These are phyloP conservation scores for Dovyalis caffra DNA, from an alignment of 345 rosid genomes.

Conservation along the genomic window DNA sequence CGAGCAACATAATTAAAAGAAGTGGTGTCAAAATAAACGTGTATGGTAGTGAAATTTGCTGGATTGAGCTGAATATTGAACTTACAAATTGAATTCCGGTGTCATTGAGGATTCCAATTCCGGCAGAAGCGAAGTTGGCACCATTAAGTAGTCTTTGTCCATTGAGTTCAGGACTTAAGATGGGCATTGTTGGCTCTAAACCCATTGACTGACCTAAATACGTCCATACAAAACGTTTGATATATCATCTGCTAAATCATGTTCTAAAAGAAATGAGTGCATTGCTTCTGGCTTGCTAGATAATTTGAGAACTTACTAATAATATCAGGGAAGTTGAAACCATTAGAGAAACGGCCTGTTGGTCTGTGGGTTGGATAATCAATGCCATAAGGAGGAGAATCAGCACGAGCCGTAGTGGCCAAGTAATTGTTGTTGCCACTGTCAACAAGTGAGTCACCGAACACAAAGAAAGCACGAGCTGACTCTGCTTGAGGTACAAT, in stretches of 20 bases:
- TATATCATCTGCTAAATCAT: background rate
- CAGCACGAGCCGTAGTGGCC: slow-evolving; percentile 8
- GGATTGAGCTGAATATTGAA: background rate
- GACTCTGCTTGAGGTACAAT: background rate
- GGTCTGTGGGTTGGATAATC: slow-evolving; percentile 6
- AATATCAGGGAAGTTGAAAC: slow-evolving; percentile 1
- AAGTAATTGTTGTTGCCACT: slow-evolving; percentile 7
- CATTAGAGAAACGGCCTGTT: slow-evolving; percentile 5
- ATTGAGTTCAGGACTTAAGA: background rate
- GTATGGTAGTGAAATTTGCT: background rate
- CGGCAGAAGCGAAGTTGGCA: slow-evolving; percentile 6
- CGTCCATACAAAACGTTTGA: too few relatives aligned
- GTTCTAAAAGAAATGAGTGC: background rate
- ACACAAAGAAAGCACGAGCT: slow-evolving; percentile 7
- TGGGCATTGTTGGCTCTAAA: background rate
- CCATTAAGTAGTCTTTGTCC: slow-evolving; percentile 1
- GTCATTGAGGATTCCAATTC: slow-evolving; percentile 4
- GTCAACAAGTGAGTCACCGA: slow-evolving; percentile 5
- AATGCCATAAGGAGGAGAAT: background rate
- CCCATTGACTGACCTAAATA: background rate
- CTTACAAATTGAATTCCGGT: slow-evolving; percentile 4
- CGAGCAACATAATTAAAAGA: too few relatives aligned
- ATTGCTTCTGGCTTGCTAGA: too few relatives aligned
- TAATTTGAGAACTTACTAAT: background rate
- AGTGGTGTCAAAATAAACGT: background rate